phyloP scores from a whole-genome alignment of 768 basidiomycete species.

The Lentinula sp. region DNA sequence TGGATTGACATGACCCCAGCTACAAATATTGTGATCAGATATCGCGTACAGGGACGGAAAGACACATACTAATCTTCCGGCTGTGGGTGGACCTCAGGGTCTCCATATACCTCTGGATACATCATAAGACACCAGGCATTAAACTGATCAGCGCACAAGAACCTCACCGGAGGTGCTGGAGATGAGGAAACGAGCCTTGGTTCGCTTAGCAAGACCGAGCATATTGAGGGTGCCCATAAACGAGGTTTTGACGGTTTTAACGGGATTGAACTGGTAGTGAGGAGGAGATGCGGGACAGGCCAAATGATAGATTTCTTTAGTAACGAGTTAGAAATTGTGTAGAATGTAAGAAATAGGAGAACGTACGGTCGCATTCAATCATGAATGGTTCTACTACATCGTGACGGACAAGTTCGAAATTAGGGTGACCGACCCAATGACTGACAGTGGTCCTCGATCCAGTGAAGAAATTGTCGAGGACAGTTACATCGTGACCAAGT shows the following conservation, averaged over 20 bases:
- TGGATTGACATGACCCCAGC: constrained; percentile 98
- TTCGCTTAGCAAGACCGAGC: constrained; percentile 96
- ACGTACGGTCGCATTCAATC: constrained; percentile 96
- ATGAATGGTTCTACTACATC: constrained; percentile 97
- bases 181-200: constrained; percentile 95
- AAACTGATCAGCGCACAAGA: constrained; percentile 1
- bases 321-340: constrained; percentile 9
- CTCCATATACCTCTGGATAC: constrained; percentile 89
- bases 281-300: constrained; percentile 97
- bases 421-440: constrained; percentile 96
- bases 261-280: constrained; percentile 96
- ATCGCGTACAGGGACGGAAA: neutral
- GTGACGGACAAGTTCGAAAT: constrained; percentile 97
- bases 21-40: constrained; percentile 19
- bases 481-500: constrained; percentile 95
- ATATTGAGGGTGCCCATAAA: constrained; percentile 99
- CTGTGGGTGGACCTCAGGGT: constrained; percentile 97
- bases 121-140: neutral
- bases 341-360: constrained; percentile 3
- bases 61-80: constrained; percentile 82
- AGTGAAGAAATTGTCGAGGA: constrained; percentile 98
- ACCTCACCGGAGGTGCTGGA: constrained; percentile 83
- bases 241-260: constrained; percentile 98
- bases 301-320: constrained; percentile 91
- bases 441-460: constrained; percentile 96